A percentile compares a stretch with the other conserved stretches of the same genome.
These are phyloP conservation scores for Silybum marianum DNA, from an alignment of 129 eudicot genomes.

Conservation along the genomic window DNA sequence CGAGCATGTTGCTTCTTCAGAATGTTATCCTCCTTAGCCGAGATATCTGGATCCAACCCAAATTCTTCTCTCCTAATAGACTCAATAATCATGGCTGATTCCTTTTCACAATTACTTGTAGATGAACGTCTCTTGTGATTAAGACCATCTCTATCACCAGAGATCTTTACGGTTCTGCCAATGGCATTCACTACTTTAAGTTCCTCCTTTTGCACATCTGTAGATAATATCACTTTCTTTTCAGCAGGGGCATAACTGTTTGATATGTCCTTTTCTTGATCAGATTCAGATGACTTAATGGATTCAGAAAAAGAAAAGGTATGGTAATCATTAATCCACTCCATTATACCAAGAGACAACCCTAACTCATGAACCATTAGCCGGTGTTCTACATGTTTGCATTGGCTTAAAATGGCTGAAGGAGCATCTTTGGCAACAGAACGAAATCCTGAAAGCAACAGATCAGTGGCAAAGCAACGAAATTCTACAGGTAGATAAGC, in stretches of 20 bases:
- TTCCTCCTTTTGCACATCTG: slow-evolving; percentile 22
- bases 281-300: slow-evolving; percentile 30
- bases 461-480: slow-evolving; percentile 64
- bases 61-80: slow-evolving; percentile 89
- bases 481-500: slow-evolving; percentile 70
- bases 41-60: slow-evolving; percentile 69
- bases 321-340: slow-evolving; percentile 77
- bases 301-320: slow-evolving; percentile 35
- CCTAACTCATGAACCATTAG: slow-evolving; percentile 89
- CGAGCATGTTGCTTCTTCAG: slow-evolving; percentile 94
- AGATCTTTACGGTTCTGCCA: slow-evolving; percentile 2
- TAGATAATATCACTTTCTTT: slow-evolving; percentile 28
- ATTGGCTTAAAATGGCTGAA: slow-evolving; percentile 60
- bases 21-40: slow-evolving; percentile 54
- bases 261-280: slow-evolving; percentile 23
- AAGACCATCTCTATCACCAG: slow-evolving; percentile 11
- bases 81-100: slow-evolving; percentile 60
- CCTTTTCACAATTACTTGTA: slow-evolving; percentile 27
- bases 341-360: slow-evolving; percentile 74
- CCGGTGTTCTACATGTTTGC: slow-evolving; percentile 56
- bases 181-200: slow-evolving; percentile 19
- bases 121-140: slow-evolving; percentile 14
- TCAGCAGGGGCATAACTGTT: slow-evolving; percentile 21
- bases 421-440: slow-evolving; percentile 63
- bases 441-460: slow-evolving; percentile 74